Base-by-base conservation (phyloP, 495 filamentous ascomycete species). In the Penicillium simplicissimum region DNA sequence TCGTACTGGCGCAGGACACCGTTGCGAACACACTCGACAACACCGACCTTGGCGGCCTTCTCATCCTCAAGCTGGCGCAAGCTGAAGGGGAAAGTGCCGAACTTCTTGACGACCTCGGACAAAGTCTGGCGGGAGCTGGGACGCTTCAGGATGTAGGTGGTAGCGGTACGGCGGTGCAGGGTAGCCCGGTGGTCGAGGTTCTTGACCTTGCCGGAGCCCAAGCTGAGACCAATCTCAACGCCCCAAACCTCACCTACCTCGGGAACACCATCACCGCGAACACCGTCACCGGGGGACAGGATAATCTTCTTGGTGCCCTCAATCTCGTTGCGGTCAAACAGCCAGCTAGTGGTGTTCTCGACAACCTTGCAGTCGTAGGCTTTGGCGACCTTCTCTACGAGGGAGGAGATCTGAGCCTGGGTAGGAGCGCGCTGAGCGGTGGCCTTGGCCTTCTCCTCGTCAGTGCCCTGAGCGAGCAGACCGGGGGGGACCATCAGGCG, bases 291-390 rank as follows among this genome's bases (percentile, higher is more conserved):
- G 34, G 96, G 92, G 19, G 90, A 82, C 28, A 98, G 79, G 55
- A 98, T 95, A 71, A 98, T 96, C 86, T 96, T 97, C 87, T 98
- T 98, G 81, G 90, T 90, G 59, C 89, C 90, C 80, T 98, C 95
- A 65, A 98, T 98, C 73, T 98, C 95, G 75, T 98, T 96, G 71
- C 90, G 89, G 65, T 91, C 91, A 71, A 98, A 97, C 38, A 90
- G 76, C 92, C 94, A 98, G 71, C 90, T 93, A 48, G 95, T 98
- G 48, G 95, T 98, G 81, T 92, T 95, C 83, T 98, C 96, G 53
- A 98, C 91, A 40, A 98, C 77, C 64, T 88, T 96, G 83, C 90
- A 94, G 61, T 89, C 93, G 79, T 96, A 98, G 61, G 83, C 84
- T 75, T 93, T 90, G 66, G 88, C 91, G 21, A 98, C 85, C 83